phyloP scores from a whole-genome alignment of 768 basidiomycete species.

The Tylopilus subfusipes region DNA sequence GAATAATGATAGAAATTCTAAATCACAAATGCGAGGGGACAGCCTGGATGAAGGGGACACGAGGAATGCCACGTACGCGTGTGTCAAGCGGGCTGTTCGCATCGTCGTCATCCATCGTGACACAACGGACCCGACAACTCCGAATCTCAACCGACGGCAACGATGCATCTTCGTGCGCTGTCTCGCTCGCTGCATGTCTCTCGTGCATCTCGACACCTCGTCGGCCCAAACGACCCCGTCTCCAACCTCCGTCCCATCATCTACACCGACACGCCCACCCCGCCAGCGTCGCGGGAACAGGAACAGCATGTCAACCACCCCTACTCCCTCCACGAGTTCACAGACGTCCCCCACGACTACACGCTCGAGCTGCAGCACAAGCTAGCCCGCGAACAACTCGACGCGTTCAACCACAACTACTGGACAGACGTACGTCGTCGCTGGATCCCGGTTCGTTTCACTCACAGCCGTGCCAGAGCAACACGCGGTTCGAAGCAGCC shows the following conservation, averaged over 20 bases:
- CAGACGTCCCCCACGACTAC: constrained; percentile 32
- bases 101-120: background rate
- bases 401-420: constrained; percentile 72
- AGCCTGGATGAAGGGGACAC: background rate
- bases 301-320: constrained; percentile 47
- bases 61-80: no score
- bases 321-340: constrained; percentile 76
- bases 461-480: constrained; percentile 49
- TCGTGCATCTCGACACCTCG: constrained; percentile 34
- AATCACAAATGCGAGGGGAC: background rate
- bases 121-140: background rate
- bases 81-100: no score
- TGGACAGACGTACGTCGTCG: constrained; percentile 69
- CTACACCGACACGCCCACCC: constrained; percentile 56
- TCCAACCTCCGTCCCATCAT: constrained; percentile 79
- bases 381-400: constrained; percentile 66
- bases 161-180: background rate
- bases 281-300: constrained; percentile 22
- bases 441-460: background rate
- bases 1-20: background rate
- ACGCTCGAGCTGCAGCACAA: constrained; percentile 66
- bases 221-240: constrained; percentile 74
- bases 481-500: constrained; percentile 72
- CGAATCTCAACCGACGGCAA: background rate
- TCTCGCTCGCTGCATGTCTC: constrained; percentile 21